Conservation (phyloP, 192 early-diverging fungal species). For the Gaertneriomyces semiglobifer region DNA sequence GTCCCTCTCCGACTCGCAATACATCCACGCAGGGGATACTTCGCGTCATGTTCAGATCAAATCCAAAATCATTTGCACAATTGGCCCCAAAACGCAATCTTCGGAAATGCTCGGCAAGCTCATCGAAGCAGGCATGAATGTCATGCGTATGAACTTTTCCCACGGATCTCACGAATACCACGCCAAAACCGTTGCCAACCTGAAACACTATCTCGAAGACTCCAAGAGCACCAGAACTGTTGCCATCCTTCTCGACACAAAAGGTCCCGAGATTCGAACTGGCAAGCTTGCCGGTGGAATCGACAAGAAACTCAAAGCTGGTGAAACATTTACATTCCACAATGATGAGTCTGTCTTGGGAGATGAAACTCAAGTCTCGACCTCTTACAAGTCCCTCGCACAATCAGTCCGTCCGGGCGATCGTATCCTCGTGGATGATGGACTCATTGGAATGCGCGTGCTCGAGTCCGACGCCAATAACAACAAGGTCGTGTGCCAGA, state of each 20-base stretch:
- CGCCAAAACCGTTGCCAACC: conserved; percentile 44
- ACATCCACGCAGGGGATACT: too few relatives aligned
- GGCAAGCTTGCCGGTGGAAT: conserved; percentile 51
- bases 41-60: conserved; percentile 49
- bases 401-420: conserved; percentile 43
- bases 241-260: conserved; percentile 56
- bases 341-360: conserved; percentile 46
- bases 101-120: conserved; percentile 47
- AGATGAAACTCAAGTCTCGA: conserved; percentile 49
- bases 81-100: conserved; percentile 55
- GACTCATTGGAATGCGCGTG: conserved; percentile 50
- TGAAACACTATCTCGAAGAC: conserved; percentile 36
- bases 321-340: conserved; percentile 49
- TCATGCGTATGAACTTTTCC: conserved; percentile 57
- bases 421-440: conserved; percentile 53
- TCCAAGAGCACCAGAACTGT: conserved; percentile 40
- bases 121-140: conserved; percentile 52
- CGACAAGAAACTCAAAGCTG: conserved; percentile 43
- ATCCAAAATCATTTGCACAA: conserved; percentile 56
- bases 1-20: too few relatives aligned
- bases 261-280: conserved; percentile 56
- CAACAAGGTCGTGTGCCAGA: conserved; percentile 38
- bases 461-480: conserved; percentile 27
- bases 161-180: conserved; percentile 59
- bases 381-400: conserved; percentile 46